Conservation (phyloP, 75 land plant genomes). For the Cunninghamia lanceolata region DNA sequence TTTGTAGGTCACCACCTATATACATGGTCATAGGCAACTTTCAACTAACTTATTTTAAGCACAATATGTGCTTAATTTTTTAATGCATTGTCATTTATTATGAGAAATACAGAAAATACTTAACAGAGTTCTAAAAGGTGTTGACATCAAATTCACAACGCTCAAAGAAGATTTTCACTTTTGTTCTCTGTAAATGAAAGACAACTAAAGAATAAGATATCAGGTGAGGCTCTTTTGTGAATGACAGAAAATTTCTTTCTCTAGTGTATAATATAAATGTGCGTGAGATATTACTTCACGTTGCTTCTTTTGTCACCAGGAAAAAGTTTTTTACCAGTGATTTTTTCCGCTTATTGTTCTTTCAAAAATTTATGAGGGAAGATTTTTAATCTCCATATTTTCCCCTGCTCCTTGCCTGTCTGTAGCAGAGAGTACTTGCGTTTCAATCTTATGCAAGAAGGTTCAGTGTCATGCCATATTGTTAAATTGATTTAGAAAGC, state of each 20-base stretch:
- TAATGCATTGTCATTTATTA: background rate
- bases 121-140: background rate
- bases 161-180: background rate
- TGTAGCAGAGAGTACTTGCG: background rate
- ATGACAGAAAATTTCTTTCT: background rate
- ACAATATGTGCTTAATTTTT: background rate
- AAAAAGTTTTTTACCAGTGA: background rate
- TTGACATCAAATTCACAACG: background rate
- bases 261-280: background rate
- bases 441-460: background rate
- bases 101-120: background rate
- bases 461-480: background rate
- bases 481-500: background rate
- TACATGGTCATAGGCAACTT: background rate
- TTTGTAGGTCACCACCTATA: background rate
- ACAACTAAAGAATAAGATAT: background rate
- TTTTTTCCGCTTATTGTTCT: background rate
- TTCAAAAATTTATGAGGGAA: background rate
- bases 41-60: background rate
- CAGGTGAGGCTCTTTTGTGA: background rate
- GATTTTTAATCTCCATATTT: background rate
- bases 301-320: background rate
- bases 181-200: background rate
- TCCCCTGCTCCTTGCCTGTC: background rate
- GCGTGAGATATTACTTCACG: background rate